Conservation (phyloP, 768 basidiomycete species). For the Exsudoporus frostii region DNA sequence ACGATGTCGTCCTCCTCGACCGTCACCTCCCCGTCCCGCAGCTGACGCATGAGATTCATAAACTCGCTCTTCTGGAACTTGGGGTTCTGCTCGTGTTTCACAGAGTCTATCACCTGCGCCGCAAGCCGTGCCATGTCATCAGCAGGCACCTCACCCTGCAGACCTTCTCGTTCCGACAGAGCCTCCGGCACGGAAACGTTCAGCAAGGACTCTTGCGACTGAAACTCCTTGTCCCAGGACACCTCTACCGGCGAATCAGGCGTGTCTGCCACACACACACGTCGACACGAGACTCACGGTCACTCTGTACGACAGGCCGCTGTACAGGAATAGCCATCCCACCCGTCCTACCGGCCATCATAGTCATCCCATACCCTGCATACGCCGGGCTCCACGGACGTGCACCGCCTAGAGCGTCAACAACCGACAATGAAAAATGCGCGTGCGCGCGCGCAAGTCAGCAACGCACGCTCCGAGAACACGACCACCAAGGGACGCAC, state of each 20-base stretch:
- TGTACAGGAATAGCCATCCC: constrained; percentile 19
- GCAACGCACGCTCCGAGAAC: neutral
- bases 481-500: constrained; percentile 14
- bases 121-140: constrained; percentile 83
- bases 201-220: constrained; percentile 48
- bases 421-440: no score
- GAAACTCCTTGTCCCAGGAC: constrained; percentile 66
- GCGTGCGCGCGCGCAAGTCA: no score
- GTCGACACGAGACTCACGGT: constrained; percentile 39
- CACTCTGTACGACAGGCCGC: constrained; percentile 29
- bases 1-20: constrained; percentile 82
- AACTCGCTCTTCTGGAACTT: constrained; percentile 88
- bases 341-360: constrained; percentile 35
- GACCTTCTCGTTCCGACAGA: constrained; percentile 1
- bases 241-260: constrained; percentile 14
- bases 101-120: constrained; percentile 70
- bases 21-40: constrained; percentile 74
- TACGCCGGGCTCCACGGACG: constrained; percentile 40
- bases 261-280: neutral
- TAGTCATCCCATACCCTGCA: constrained; percentile 37
- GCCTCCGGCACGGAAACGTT: constrained; percentile 18
- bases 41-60: constrained; percentile 78
- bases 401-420: constrained; percentile 35
- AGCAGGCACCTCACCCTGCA: constrained; percentile 20
- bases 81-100: constrained; percentile 70